phyloP scores from a whole-genome alignment of 257 asterid species.

The Paraleonurus japonicus region DNA sequence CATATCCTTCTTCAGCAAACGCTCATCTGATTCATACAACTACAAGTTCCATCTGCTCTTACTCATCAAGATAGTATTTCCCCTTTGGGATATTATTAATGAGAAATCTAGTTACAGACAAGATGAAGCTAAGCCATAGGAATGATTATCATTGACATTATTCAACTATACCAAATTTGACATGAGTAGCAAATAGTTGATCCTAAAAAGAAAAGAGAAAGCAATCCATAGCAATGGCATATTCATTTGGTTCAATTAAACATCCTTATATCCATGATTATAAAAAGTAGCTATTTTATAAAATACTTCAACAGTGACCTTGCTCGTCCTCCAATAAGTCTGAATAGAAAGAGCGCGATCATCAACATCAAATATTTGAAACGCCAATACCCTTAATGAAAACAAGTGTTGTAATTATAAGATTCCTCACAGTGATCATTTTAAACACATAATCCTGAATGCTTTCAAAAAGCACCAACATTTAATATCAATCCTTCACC shows the following conservation, averaged over 20 bases:
- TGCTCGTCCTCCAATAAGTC: not conserved
- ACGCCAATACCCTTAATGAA: not conserved
- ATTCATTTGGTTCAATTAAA: slow-evolving; percentile 2
- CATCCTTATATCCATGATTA: not conserved
- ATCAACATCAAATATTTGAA: not conserved
- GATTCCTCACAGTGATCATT: slow-evolving; percentile 1
- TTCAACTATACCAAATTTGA: slow-evolving; percentile 6
- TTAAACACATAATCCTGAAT: not conserved
- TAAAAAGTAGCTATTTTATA: not conserved
- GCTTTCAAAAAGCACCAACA: not conserved
- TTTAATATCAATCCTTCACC: slow-evolving; percentile 8
- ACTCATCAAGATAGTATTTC: slow-evolving; percentile 7
- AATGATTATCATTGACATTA: not conserved
- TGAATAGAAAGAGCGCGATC: not conserved
- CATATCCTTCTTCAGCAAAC: not conserved
- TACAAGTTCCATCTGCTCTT: not conserved
- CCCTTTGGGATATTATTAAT: not conserved
- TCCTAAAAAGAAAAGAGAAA: not conserved
- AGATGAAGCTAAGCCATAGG: slow-evolving; percentile 8
- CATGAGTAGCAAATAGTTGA: slow-evolving; percentile 3
- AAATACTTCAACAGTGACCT: not conserved
- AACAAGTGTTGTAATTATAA: not conserved
- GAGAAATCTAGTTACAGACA: not conserved
- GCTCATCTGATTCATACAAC: not conserved
- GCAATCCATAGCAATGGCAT: not conserved